phyloP scores from a whole-genome alignment of 495 filamentous ascomycete genomes.

The Articulospora tetracladia region DNA sequence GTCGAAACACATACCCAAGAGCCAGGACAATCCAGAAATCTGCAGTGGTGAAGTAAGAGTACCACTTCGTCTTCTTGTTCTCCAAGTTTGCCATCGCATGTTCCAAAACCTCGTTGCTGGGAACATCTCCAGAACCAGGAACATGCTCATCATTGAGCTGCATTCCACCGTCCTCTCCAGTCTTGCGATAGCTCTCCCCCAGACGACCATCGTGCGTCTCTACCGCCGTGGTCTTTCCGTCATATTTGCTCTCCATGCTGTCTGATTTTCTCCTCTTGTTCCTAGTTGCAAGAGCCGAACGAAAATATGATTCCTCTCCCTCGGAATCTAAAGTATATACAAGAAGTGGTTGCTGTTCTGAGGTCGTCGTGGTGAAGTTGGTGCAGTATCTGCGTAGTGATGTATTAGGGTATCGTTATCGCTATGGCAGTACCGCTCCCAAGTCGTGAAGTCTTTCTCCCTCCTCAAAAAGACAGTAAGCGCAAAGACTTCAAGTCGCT shows the following conservation, averaged over 20 bases:
- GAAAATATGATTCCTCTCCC: neutral
- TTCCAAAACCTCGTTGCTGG: slow-evolving; percentile 19
- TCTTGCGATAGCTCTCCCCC: slow-evolving; percentile 20
- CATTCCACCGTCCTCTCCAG: slow-evolving; percentile 8
- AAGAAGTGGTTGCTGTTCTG: slow-evolving; percentile 20
- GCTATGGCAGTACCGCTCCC: neutral
- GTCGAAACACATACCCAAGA: slow-evolving; percentile 54
- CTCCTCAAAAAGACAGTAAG: slow-evolving; percentile 40
- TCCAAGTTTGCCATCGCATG: slow-evolving; percentile 40
- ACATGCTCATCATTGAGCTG: neutral
- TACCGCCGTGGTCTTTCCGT: slow-evolving; percentile 4
- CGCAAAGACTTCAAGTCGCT: slow-evolving; percentile 62
- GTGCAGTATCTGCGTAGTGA: neutral
- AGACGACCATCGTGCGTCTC: slow-evolving; percentile 3
- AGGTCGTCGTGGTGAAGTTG: slow-evolving; percentile 11
- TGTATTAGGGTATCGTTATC: slow-evolving; percentile 11
- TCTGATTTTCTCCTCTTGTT: neutral
- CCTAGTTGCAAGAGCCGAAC: neutral
- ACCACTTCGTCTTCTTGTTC: slow-evolving; percentile 55
- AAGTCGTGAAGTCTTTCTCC: slow-evolving; percentile 47
- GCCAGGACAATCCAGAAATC: slow-evolving; percentile 83
- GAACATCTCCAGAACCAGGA: neutral
- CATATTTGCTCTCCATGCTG: slow-evolving; percentile 13
- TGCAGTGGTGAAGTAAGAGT: slow-evolving; percentile 75
- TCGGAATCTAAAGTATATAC: slow-evolving; percentile 24